phyloP scores from a whole-genome alignment of 2,329 filamentous ascomycete species.

The Grosmannia penicillata region DNA sequence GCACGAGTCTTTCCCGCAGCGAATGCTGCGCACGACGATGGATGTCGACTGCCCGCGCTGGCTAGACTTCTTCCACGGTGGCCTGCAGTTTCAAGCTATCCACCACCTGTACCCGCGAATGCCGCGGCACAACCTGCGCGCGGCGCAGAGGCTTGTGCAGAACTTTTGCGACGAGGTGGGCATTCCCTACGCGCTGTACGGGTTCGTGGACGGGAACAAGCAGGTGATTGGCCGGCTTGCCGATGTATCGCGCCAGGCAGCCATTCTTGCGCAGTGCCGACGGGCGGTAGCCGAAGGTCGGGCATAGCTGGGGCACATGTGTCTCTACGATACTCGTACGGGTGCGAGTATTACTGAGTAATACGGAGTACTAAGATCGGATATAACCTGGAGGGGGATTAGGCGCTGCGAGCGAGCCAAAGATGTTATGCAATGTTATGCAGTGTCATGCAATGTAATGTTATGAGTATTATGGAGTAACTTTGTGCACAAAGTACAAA shows the following conservation, averaged over 20 bases:
- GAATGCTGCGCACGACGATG: constrained; percentile 88
- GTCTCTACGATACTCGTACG: no score
- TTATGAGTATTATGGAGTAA: no score
- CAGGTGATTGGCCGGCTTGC: constrained; percentile 62
- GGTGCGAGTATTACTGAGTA: no score
- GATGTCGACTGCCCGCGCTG: constrained; percentile 78
- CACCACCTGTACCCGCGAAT: constrained; percentile 77
- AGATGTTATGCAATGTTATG: no score
- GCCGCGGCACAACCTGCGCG: constrained; percentile 69
- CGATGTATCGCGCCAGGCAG: constrained; percentile 67
- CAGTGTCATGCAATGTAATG: no score
- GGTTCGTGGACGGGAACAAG: constrained; percentile 72
- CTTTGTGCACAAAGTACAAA: no score
- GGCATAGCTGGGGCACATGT: background rate
- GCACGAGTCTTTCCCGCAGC: constrained; percentile 75
- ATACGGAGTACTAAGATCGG: no score
- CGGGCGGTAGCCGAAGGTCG: constrained; percentile 23
- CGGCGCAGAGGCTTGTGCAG: constrained; percentile 58
- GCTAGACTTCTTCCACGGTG: constrained; percentile 82
- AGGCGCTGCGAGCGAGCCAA: no score
- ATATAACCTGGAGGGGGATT: no score
- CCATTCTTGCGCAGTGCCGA: constrained; percentile 63
- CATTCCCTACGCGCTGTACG: constrained; percentile 75
- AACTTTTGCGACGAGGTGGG: constrained; percentile 71
- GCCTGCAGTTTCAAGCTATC: constrained; percentile 78